phyloP scores from a whole-genome alignment of 257 asterid species.

The Cruciata laevipes region DNA sequence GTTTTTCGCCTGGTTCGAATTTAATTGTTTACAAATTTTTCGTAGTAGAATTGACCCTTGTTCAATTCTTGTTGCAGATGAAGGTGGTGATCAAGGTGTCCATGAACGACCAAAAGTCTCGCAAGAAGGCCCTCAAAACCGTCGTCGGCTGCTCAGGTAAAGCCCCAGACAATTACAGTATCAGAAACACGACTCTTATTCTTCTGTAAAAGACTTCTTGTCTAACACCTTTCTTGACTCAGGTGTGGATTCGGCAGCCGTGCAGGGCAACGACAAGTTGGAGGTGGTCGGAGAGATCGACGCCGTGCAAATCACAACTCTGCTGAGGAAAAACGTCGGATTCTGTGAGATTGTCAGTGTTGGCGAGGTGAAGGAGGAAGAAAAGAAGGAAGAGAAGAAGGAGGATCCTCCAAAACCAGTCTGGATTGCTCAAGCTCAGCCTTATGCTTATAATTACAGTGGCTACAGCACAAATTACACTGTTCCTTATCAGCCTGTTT shows the following conservation, averaged over 20 bases:
- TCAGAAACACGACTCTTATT: background rate
- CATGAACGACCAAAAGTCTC: slow-evolving; percentile 34
- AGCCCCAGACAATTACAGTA: background rate
- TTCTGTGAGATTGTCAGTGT: slow-evolving; percentile 41
- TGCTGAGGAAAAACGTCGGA: slow-evolving; percentile 49
- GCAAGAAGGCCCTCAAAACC: slow-evolving; percentile 36
- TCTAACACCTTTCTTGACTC: background rate
- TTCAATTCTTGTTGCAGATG: slow-evolving; percentile 28
- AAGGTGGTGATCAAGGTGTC: slow-evolving; percentile 43
- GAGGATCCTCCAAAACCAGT: background rate
- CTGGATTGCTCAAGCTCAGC: background rate
- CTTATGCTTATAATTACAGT: background rate
- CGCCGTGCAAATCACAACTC: slow-evolving; percentile 33
- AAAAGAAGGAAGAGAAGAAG: background rate
- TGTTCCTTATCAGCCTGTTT: background rate
- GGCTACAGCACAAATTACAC: background rate
- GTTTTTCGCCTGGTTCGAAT: too few species aligned
- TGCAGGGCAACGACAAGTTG: slow-evolving; percentile 36
- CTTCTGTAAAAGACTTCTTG: background rate
- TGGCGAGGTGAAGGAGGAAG: slow-evolving; percentile 22
- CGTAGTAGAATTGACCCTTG: too few species aligned
- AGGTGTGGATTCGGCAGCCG: slow-evolving; percentile 42
- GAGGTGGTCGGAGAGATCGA: slow-evolving; percentile 61
- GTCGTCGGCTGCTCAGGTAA: background rate
- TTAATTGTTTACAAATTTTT: too few species aligned